These are phyloP conservation scores for Malus hybrid DNA, from an alignment of 331 rosid species.

Conservation along the genomic window DNA sequence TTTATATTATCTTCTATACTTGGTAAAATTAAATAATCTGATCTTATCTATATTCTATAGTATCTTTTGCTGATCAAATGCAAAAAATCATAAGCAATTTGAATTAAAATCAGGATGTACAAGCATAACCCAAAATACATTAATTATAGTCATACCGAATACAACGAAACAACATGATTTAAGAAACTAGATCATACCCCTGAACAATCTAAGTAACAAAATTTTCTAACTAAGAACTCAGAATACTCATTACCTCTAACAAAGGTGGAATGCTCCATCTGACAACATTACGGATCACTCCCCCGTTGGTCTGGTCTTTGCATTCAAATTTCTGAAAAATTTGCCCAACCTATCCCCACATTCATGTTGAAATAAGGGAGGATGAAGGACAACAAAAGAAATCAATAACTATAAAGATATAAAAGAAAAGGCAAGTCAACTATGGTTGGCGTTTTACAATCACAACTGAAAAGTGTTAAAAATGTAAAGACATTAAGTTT, in stretches of 20 bases:
- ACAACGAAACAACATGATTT: no score
- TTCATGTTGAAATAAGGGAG: slow-evolving; percentile 4
- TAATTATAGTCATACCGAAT: no score
- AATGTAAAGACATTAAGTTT: neutral
- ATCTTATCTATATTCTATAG: no score
- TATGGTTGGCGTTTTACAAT: neutral
- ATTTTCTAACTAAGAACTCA: no score
- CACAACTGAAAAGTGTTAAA: neutral
- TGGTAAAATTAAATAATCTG: no score
- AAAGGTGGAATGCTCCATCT: slow-evolving; percentile 82
- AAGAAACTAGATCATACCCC: no score
- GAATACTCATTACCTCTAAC: slow-evolving; percentile 50
- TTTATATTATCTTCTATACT: no score
- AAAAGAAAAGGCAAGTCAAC: neutral
- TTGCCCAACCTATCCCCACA: slow-evolving; percentile 66
- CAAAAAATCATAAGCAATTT: no score
- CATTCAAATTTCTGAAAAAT: slow-evolving; percentile 94
- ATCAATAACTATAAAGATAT: neutral
- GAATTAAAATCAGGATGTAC: no score
- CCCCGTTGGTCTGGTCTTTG: slow-evolving; percentile 40
- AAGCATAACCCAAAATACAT: no score
- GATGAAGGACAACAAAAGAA: neutral
- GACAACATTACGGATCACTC: slow-evolving; percentile 67
- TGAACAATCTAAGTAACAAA: no score
- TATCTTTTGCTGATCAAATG: no score